Percentiles rank a stretch among this genome's conserved stretches.
phyloP scores from a whole-genome alignment of 352 stramenopile genomes.

The Pythium brachiatum region DNA sequence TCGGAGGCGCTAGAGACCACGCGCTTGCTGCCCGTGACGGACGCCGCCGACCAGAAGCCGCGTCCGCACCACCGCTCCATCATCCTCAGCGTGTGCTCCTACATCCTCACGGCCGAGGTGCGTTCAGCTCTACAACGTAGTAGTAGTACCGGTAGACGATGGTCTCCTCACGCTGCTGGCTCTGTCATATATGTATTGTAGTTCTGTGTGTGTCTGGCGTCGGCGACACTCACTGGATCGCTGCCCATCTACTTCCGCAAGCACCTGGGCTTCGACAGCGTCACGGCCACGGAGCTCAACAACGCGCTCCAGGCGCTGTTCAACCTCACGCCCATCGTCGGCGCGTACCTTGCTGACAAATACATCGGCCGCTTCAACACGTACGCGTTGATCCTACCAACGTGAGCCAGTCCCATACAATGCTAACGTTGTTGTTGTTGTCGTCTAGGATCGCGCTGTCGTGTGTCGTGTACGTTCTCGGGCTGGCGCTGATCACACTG shows the following conservation, averaged over 20 bases:
- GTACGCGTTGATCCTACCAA: conserved; percentile 27
- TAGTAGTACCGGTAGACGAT: not conserved
- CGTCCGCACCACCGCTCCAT: conserved; percentile 54
- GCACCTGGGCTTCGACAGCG: conserved; percentile 70
- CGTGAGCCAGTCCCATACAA: too few relatives aligned
- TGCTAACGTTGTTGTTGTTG: too few relatives aligned
- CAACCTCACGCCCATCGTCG: conserved; percentile 81
- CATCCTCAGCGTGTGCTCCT: conserved; percentile 84
- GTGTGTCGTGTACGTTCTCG: conserved; percentile 66
- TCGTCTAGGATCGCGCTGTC: conserved; percentile 62
- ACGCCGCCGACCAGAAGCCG: not conserved
- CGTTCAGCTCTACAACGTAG: too few relatives aligned
- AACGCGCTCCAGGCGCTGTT: conserved; percentile 82
- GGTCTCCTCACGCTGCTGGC: not conserved
- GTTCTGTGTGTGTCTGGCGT: conserved; percentile 83
- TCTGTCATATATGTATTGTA: conserved; percentile 21
- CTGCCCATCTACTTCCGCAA: conserved; percentile 89
- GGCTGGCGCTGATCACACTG: conserved; percentile 68
- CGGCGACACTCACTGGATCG: conserved; percentile 80
- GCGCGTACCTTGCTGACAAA: conserved; percentile 78
- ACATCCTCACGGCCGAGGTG: conserved; percentile 85
- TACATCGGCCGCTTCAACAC: conserved; percentile 77
- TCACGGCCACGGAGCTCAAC: conserved; percentile 86
- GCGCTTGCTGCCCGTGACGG: conserved; percentile 17
- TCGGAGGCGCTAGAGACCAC: conserved; percentile 9